Evolutionary conservation across 2,329 filamentous ascomycete genomes (phyloP), one percentile per base, ranked within the genome.

Genomic region (Fusarium decemcellulare): DNA sequence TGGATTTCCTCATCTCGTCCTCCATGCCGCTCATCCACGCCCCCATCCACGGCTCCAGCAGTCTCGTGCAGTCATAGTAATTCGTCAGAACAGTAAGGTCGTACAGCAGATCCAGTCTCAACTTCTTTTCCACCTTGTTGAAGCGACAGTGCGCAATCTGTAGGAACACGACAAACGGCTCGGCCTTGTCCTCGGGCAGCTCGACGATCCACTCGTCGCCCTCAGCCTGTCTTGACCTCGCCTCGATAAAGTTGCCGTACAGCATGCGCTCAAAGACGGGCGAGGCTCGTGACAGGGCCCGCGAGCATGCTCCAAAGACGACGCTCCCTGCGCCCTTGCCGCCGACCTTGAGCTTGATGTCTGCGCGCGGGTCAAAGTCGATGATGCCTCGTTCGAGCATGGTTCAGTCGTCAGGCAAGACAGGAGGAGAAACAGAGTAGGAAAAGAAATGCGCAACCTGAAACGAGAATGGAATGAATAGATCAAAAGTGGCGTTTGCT

Each of bases 101-200:
- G 34, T 51, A 79, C 2, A 79, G 58, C 2, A 72, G 60, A 2
- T 70, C 64, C 6, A 76, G 66, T 32, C 32, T 47, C 6, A 79
- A 32, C 5, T 32, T 55, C 3, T 32, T 61, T 0, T 75, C 76
- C 1, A 80, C 72, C 1, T 61, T 65, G 4, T 76, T 59, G 14
- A 79, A 73, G 2, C 72, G 59, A 14, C 70, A 71, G 50, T 81
- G 79, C 6, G 72, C 66, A 34, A 81, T 78, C 15, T 74, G 61
- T 18, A 80, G 63, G 14, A 80, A 66, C 14, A 76, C 63, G 4
- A 71, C 54, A 46, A 80, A 67, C 2, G 76, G 65, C 15, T 12
- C 18, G 7, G 48, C 14, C 1, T 51, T 34, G 48, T 51, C 48
- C 16, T 51, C 48, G 36, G 34, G 48, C 11, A 51, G 10, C 23